Conservation (phyloP, 805 yeast genomes). For the Sporopachydermia quercuum region DNA sequence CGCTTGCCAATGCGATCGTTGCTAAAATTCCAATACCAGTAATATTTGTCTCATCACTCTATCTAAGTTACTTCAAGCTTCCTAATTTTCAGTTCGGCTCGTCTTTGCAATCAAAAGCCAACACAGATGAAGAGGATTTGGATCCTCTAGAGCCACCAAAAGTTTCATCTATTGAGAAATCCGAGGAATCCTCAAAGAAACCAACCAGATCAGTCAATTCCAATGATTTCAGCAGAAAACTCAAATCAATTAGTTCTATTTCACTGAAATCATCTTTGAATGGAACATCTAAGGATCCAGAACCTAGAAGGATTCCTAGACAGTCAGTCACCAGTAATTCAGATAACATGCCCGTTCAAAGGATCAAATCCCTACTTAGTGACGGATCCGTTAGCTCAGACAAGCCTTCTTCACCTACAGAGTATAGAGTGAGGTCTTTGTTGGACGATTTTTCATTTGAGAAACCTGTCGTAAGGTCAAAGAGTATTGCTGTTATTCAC, state of each 20-base stretch:
- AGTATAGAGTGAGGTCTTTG: neutral
- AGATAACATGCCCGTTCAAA: neutral
- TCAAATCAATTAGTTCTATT: neutral
- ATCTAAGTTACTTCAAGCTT: neutral
- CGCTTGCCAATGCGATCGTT: neutral
- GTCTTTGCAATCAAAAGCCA: neutral
- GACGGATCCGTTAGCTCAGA: neutral
- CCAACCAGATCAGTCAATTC: neutral
- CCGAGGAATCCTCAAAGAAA: neutral
- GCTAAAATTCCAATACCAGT: neutral
- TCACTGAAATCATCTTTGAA: neutral
- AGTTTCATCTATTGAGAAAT: neutral
- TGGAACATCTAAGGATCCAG: neutral
- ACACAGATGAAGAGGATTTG: neutral
- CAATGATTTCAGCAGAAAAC: neutral
- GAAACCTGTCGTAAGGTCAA: neutral
- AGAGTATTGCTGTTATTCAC: neutral
- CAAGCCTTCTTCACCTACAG: neutral
- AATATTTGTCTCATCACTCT: neutral
- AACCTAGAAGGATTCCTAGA: neutral
- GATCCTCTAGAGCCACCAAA: slow-evolving; percentile 1
- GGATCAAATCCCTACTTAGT: neutral
- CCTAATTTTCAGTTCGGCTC: neutral
- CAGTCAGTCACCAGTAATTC: neutral
- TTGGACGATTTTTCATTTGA: neutral